phyloP scores from a whole-genome alignment of 75 land plant genomes.

The Isoetes taiwanensis region DNA sequence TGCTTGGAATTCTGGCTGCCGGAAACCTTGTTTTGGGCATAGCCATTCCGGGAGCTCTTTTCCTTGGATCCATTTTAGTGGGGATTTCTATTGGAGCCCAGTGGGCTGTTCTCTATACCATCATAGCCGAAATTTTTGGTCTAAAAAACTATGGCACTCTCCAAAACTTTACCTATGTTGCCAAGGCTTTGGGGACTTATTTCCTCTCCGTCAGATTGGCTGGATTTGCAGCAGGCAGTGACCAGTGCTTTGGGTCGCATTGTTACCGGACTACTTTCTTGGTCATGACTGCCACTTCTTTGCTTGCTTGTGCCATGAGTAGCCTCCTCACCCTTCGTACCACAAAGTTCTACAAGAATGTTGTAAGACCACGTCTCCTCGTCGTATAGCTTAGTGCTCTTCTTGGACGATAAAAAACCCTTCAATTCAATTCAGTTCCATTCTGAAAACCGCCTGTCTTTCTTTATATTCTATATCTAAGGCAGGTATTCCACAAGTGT shows the following conservation, averaged over 20 bases:
- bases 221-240: not conserved
- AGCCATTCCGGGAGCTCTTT: not conserved
- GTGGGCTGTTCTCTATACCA: not conserved
- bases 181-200: not conserved
- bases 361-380: too few relatives aligned
- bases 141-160: conserved; percentile 3
- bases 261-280: conserved; percentile 1
- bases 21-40: not conserved
- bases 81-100: not conserved
- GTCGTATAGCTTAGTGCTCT: too few relatives aligned
- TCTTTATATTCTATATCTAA: too few relatives aligned
- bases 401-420: too few relatives aligned
- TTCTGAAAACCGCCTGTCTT: too few relatives aligned
- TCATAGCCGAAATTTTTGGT: not conserved
- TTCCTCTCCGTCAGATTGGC: conserved; percentile 1
- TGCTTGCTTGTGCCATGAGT: too few relatives aligned
- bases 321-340: too few relatives aligned
- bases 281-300: not conserved
- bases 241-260: not conserved
- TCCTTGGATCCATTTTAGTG: not conserved
- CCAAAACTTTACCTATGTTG: not conserved
- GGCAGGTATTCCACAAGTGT: too few relatives aligned
- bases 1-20: not conserved
- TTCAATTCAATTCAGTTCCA: too few relatives aligned
- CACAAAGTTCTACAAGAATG: too few relatives aligned